Conservation (phyloP, 306 rosid species). For the Biancaea sappan region DNA sequence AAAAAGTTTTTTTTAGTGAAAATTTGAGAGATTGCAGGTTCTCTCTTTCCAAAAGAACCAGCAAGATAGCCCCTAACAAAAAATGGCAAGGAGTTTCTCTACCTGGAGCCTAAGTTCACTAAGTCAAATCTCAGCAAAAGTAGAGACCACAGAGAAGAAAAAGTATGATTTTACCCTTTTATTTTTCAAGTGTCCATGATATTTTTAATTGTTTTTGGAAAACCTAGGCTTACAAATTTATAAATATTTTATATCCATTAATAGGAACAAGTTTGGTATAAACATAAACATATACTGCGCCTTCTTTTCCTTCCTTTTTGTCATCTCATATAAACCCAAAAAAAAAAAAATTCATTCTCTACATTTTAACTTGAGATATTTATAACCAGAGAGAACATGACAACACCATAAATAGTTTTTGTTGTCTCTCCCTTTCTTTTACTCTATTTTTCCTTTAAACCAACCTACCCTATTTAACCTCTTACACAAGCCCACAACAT, state of each 20-base stretch:
- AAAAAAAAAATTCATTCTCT: background rate
- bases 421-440: background rate
- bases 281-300: background rate
- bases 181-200: background rate
- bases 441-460: background rate
- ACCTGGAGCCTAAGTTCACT: background rate
- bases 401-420: background rate
- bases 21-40: too few relatives aligned
- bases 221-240: background rate
- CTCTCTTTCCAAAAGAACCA: too few relatives aligned
- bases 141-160: too few relatives aligned
- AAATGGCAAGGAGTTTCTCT: background rate
- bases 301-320: background rate
- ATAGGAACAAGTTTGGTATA: background rate
- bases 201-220: background rate
- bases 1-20: too few relatives aligned
- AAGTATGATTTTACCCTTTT: background rate
- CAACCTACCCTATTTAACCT: background rate
- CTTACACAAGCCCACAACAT: background rate
- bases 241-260: background rate
- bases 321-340: background rate
- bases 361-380: background rate
- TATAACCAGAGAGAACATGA: background rate
- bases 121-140: background rate
- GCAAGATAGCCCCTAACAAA: too few relatives aligned